Evolutionary conservation across 306 rosid species (phyloP).

Genomic region (Sophora flavescens): DNA sequence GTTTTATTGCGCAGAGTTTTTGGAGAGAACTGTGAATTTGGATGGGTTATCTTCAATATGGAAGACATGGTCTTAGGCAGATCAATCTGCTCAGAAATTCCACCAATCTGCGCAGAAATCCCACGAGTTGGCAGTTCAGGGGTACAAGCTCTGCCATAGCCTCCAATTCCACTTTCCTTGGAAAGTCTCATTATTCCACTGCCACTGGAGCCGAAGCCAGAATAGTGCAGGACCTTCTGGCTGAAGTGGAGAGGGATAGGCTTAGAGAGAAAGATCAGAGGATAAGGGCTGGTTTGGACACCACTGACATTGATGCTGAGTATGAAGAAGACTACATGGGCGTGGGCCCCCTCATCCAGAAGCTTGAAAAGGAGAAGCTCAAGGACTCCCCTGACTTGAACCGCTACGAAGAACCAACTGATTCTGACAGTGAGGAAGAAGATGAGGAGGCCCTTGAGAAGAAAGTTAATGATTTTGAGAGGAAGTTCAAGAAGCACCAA

Average conservation of each 20-base stretch:
- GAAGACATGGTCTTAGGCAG: conserved; percentile 34
- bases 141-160: background rate
- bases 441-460: conserved; percentile 66
- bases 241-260: conserved; percentile 72
- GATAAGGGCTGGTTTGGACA: conserved; percentile 63
- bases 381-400: conserved; percentile 51
- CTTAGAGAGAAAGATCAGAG: conserved; percentile 67
- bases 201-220: conserved; percentile 46
- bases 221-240: conserved; percentile 61
- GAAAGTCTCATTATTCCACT: conserved; percentile 56
- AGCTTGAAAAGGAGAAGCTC: conserved; percentile 63
- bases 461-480: conserved; percentile 59
- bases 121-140: conserved; percentile 36
- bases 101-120: conserved; percentile 49
- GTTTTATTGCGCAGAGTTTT: background rate
- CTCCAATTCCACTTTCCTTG: conserved; percentile 23
- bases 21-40: background rate
- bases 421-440: conserved; percentile 83
- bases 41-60: conserved; percentile 47
- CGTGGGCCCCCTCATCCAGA: conserved; percentile 68
- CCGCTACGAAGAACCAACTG: conserved; percentile 74
- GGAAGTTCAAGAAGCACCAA: conserved; percentile 71
- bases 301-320: conserved; percentile 72
- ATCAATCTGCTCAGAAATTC: conserved; percentile 32
- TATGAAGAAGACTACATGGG: conserved; percentile 70